Conservation (phyloP, 257 asterid genomes). For the Solanum pinnatisectum region DNA sequence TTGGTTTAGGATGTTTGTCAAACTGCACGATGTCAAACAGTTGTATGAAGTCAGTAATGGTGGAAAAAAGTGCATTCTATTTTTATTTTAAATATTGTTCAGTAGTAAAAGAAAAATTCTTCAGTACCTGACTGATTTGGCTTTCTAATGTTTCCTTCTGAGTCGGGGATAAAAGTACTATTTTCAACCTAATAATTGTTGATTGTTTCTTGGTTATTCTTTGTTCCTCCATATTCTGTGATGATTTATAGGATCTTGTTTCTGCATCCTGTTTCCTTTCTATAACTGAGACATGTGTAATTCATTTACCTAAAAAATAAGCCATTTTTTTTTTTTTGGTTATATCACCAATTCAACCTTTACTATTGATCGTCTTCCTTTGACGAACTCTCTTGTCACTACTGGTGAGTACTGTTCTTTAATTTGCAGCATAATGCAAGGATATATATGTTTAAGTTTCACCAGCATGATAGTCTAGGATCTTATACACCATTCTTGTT, state of each 20-base stretch:
- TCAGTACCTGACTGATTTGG: neutral
- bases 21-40: neutral
- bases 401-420: neutral
- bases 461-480: neutral
- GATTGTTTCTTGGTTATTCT: neutral
- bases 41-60: neutral
- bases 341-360: neutral
- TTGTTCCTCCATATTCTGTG: neutral
- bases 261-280: neutral
- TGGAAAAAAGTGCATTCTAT: neutral
- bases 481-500: neutral
- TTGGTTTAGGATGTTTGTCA: neutral
- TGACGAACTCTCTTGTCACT: neutral
- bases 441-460: neutral
- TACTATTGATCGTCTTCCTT: neutral
- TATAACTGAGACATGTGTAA: neutral
- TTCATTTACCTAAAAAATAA: neutral
- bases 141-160: neutral
- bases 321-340: neutral
- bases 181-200: neutral
- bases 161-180: neutral
- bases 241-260: neutral
- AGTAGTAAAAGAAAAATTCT: neutral
- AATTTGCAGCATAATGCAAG: neutral
- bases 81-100: neutral